Percentiles rank a stretch among this genome's conserved stretches.
These are phyloP conservation scores for Trichocomaceae sp. DNA, from an alignment of 2,329 filamentous ascomycete genomes.

Conservation along the genomic window DNA sequence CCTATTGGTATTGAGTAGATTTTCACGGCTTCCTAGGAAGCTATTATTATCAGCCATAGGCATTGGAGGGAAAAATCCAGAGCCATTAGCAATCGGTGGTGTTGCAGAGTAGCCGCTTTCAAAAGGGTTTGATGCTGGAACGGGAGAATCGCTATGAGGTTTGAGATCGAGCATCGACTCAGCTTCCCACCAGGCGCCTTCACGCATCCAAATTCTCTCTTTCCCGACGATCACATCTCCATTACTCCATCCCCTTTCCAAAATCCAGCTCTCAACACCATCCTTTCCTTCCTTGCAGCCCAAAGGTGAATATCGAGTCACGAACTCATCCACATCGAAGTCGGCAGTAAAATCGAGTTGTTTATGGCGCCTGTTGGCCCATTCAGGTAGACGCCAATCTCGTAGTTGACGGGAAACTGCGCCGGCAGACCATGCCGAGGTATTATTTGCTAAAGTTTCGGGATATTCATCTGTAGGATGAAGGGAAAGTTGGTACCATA, in stretches of 20 bases:
- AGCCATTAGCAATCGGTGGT: slow-evolving; percentile 48
- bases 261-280: slow-evolving; percentile 86
- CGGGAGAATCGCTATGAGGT: slow-evolving; percentile 51
- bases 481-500: slow-evolving; percentile 89
- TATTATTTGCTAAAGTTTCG: slow-evolving; percentile 65
- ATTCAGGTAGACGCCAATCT: slow-evolving; percentile 88
- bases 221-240: slow-evolving; percentile 87
- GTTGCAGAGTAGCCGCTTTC: slow-evolving; percentile 65
- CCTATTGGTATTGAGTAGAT: slow-evolving; percentile 59
- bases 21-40: slow-evolving; percentile 64
- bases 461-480: slow-evolving; percentile 87
- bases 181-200: slow-evolving; percentile 94
- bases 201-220: slow-evolving; percentile 92
- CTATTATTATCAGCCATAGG: slow-evolving; percentile 54
- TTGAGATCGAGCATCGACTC: slow-evolving; percentile 93
- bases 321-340: slow-evolving; percentile 90
- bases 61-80: slow-evolving; percentile 63
- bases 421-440: slow-evolving; percentile 87
- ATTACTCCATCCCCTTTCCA: slow-evolving; percentile 96
- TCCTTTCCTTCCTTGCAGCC: slow-evolving; percentile 87
- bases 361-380: slow-evolving; percentile 89
- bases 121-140: slow-evolving; percentile 53
- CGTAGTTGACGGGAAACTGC: slow-evolving; percentile 88
- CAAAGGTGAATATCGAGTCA: slow-evolving; percentile 69
- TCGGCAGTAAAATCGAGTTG: slow-evolving; percentile 93